Conservation (phyloP, 2,329 filamentous ascomycete genomes). For the Phaeophleospora eucalypticola region DNA sequence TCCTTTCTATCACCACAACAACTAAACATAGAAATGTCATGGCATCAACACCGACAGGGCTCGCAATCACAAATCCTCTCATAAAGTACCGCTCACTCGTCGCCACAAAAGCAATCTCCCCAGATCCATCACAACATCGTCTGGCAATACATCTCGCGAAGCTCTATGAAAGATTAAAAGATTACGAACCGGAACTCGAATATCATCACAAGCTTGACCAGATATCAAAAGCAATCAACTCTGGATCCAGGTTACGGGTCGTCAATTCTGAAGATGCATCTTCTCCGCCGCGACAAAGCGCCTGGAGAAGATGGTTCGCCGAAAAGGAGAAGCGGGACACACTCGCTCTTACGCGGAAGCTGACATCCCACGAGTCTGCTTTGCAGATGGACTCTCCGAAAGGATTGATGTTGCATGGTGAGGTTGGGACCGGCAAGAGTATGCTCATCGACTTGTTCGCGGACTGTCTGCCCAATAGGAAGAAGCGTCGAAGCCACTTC, state of each 20-base stretch:
- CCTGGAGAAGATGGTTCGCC: slow-evolving; percentile 52
- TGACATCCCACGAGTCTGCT: slow-evolving; percentile 68
- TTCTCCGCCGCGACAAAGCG: slow-evolving; percentile 15
- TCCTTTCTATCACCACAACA: background rate
- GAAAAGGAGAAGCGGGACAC: slow-evolving; percentile 50
- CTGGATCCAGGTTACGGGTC: slow-evolving; percentile 16
- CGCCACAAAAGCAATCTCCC: slow-evolving; percentile 60
- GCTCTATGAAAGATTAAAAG: slow-evolving; percentile 69
- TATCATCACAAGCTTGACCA: slow-evolving; percentile 63
- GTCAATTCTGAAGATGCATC: slow-evolving; percentile 8
- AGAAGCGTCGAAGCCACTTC: slow-evolving; percentile 76
- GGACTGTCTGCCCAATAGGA: slow-evolving; percentile 67
- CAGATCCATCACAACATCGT: slow-evolving; percentile 52
- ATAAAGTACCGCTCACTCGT: slow-evolving; percentile 71
- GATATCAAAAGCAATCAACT: slow-evolving; percentile 47
- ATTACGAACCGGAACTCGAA: slow-evolving; percentile 69
- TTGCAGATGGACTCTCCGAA: slow-evolving; percentile 67
- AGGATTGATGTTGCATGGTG: slow-evolving; percentile 73
- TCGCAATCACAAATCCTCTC: slow-evolving; percentile 62
- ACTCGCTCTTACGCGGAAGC: slow-evolving; percentile 62
- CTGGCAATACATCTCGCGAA: slow-evolving; percentile 70
- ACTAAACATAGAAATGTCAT: background rate
- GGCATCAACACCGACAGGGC: slow-evolving; percentile 23
- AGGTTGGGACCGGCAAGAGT: slow-evolving; percentile 78
- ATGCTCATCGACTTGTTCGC: slow-evolving; percentile 84